phyloP scores from a whole-genome alignment of 179 eudicot species.

The Spinacia oleracea region DNA sequence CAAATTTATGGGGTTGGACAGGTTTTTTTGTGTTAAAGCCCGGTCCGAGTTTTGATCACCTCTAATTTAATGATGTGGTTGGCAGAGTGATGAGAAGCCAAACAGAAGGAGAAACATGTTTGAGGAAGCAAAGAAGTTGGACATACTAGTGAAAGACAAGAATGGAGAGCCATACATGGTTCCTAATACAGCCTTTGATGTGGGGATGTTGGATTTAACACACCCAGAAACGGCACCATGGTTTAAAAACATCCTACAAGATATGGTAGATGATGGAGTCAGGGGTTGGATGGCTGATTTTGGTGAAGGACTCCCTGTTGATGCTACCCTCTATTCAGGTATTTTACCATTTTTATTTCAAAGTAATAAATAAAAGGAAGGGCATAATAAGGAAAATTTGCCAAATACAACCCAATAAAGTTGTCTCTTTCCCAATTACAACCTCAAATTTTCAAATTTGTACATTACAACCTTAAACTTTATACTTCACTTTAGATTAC shows the following conservation, averaged over 20 bases:
- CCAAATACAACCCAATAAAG: too few relatives aligned
- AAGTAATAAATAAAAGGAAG: neutral
- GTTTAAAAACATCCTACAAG: slow-evolving; percentile 78
- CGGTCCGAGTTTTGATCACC: too few relatives aligned
- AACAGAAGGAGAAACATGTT: slow-evolving; percentile 61
- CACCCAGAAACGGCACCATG: slow-evolving; percentile 74
- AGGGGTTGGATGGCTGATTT: slow-evolving; percentile 99
- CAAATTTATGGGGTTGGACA: too few relatives aligned
- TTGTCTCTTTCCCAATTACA: too few relatives aligned
- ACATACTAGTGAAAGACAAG: slow-evolving; percentile 73
- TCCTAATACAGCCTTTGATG: slow-evolving; percentile 96
- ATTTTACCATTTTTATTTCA: neutral
- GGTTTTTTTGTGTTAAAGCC: too few relatives aligned
- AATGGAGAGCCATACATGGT: slow-evolving; percentile 84
- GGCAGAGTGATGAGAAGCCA: slow-evolving; percentile 71
- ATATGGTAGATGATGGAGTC: slow-evolving; percentile 92
- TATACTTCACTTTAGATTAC: too few relatives aligned
- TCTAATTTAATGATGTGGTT: slow-evolving; percentile 5
- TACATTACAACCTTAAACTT: too few relatives aligned
- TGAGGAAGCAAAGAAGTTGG: slow-evolving; percentile 86
- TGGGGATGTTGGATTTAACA: slow-evolving; percentile 93
- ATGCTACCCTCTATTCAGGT: slow-evolving; percentile 90
- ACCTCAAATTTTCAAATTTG: too few relatives aligned
- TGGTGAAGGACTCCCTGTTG: slow-evolving; percentile 95
- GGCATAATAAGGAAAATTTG: too few relatives aligned